Conservation (phyloP, 108 stramenopile genomes). For the Stephanodiscus minutulus region DNA sequence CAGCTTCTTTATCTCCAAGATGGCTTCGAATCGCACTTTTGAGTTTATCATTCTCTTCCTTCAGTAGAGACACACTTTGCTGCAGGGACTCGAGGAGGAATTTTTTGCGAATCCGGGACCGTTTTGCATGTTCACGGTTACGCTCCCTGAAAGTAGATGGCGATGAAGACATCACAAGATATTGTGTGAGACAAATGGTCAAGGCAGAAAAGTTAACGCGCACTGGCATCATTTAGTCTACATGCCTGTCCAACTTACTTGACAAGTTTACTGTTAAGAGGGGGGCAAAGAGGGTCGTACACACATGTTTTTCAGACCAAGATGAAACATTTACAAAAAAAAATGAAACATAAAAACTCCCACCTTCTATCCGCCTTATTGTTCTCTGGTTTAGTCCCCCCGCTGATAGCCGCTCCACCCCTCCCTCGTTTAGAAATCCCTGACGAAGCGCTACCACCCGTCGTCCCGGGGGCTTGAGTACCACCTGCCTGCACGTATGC, state of each 20-base stretch:
- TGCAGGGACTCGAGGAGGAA: slow-evolving; percentile 95
- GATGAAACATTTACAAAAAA: neutral
- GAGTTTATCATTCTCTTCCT: slow-evolving; percentile 89
- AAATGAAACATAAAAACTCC: slow-evolving; percentile 18
- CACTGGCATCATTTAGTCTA: neutral
- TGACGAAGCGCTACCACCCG: slow-evolving; percentile 28
- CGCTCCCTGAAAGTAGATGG: slow-evolving; percentile 60
- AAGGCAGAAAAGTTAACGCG: neutral
- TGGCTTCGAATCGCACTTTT: slow-evolving; percentile 67
- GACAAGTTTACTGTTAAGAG: slow-evolving; percentile 39
- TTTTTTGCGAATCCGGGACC: slow-evolving; percentile 96
- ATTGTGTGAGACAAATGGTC: neutral
- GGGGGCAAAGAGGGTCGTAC: slow-evolving; percentile 14
- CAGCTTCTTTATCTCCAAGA: slow-evolving; percentile 70
- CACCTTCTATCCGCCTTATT: slow-evolving; percentile 77
- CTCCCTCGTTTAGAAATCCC: slow-evolving; percentile 30
- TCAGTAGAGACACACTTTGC: slow-evolving; percentile 76
- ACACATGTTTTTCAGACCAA: neutral
- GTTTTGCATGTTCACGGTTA: slow-evolving; percentile 93
- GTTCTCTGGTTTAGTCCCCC: slow-evolving; percentile 46
- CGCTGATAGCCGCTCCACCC: slow-evolving; percentile 19
- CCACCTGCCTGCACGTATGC: slow-evolving; percentile 54
- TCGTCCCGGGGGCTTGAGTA: slow-evolving; percentile 4
- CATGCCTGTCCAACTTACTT: slow-evolving; percentile 32
- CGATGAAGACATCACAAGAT: neutral